A percentile compares a stretch with the other conserved stretches of the same genome.
phyloP scores from a whole-genome alignment of 495 filamentous ascomycete species.

The Penicillium riverlandense region DNA sequence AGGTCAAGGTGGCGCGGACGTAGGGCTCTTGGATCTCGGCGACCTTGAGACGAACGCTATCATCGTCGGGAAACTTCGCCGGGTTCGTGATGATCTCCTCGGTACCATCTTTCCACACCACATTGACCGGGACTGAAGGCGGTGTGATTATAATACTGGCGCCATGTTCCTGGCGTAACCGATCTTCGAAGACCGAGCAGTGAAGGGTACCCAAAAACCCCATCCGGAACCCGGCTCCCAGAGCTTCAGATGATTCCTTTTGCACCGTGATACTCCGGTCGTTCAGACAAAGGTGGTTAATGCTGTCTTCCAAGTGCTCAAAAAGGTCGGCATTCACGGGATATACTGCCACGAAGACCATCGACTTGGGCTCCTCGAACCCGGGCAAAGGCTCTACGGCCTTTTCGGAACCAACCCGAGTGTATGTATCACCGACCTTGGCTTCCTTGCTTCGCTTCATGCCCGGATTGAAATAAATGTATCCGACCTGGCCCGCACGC shows the following conservation, averaged over 20 bases:
- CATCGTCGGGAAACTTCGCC: slow-evolving; percentile 73
- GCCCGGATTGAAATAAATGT: slow-evolving; percentile 93
- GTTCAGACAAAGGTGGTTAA: slow-evolving; percentile 88
- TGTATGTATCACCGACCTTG: slow-evolving; percentile 93
- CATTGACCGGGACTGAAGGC: slow-evolving; percentile 85
- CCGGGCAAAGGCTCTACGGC: slow-evolving; percentile 75
- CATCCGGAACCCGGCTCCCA: slow-evolving; percentile 89
- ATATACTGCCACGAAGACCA: slow-evolving; percentile 98
- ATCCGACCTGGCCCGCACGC: slow-evolving; percentile 89
- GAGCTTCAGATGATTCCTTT: slow-evolving; percentile 87
- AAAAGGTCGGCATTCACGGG: slow-evolving; percentile 86
- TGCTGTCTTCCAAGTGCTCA: slow-evolving; percentile 83
- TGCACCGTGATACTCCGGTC: slow-evolving; percentile 89
- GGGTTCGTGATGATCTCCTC: slow-evolving; percentile 77
- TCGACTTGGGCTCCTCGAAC: slow-evolving; percentile 95
- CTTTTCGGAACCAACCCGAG: slow-evolving; percentile 71
- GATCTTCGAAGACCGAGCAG: slow-evolving; percentile 96
- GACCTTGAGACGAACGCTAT: slow-evolving; percentile 51
- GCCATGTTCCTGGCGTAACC: slow-evolving; percentile 90
- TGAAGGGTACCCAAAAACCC: slow-evolving; percentile 95
- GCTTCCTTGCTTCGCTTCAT: slow-evolving; percentile 96
- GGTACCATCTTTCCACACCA: slow-evolving; percentile 65
- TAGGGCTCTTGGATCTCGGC: slow-evolving; percentile 75
- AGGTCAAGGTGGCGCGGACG: slow-evolving; percentile 77
- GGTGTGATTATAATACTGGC: slow-evolving; percentile 96